Base-by-base conservation (phyloP, 1,284 basidiomycete species). In the Papiliotrema fonsecae region DNA sequence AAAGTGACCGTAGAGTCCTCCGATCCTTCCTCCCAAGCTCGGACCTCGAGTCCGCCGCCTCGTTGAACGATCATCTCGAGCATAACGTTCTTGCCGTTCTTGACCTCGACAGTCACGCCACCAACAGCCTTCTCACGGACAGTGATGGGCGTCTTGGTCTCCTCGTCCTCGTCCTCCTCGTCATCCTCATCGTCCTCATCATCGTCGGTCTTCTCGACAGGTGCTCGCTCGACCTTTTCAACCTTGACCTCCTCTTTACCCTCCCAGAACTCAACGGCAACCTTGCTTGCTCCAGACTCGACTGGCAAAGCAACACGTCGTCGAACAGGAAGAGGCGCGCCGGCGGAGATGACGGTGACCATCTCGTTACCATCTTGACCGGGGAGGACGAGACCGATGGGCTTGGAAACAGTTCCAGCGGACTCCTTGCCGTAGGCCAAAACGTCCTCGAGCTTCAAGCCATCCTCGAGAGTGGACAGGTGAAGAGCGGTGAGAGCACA, bases 181-280 rank as follows among this genome's bases (percentile, higher is more conserved):
- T 79, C 82, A 0, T 83, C 83, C 9, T 81, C 81, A 10, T 81
- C 81, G 10, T 78, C 77, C 14, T 75, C 72, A 16, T 64, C 66
- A 35, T 62, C 64, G 39, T 65, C 64, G 39, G 52, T 57, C 51
- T 67, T 66, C 50, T 66, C 65, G 6, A 60, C 50, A 18, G 76
- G 71, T 32, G 74, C 65, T 19, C 55, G 55, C 47, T 79, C 78
- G 22, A 82, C 76, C 60, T 81, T 83, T 57, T 90, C 86, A 19
- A 88, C 76, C 62, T 86, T 84, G 64, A 97, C 79, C 13, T 81
- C 81, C 61, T 90, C 85, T 56, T 83, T 82, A 39, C 86, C 88
- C 73, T 97, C 88, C 84, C 88, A 92, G 36, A 97, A 75, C 72
- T 93, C 88, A 54, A 94, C 79, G 14, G 81, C 83, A 41, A 90